phyloP scores from a whole-genome alignment of 2,329 filamentous ascomycete genomes.

The Gnomoniopsis sp. region DNA sequence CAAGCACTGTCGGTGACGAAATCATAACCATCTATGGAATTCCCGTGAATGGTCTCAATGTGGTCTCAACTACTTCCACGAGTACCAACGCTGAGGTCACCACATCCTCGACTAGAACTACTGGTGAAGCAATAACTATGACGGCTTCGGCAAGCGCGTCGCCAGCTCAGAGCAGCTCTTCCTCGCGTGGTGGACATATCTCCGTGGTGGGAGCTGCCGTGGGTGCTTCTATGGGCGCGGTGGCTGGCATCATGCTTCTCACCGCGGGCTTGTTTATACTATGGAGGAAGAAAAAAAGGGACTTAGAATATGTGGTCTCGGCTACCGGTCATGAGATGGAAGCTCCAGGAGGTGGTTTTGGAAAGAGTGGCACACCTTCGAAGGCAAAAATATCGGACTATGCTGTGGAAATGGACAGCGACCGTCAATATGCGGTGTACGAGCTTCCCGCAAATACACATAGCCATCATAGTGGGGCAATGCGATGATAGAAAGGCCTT shows the following conservation, averaged over 20 bases:
- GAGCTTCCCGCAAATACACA: too few relatives aligned
- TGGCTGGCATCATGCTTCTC: neutral
- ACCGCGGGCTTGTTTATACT: neutral
- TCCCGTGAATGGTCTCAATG: conserved; percentile 6
- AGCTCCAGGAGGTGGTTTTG: neutral
- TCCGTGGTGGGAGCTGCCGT: neutral
- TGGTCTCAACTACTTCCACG: neutral
- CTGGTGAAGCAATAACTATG: neutral
- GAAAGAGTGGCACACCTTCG: neutral
- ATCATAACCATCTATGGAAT: neutral
- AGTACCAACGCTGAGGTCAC: neutral
- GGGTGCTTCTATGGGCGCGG: neutral
- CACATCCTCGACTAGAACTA: conserved; percentile 1
- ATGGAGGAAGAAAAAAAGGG: neutral
- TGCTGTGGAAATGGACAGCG: too few relatives aligned
- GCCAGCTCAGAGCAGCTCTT: neutral
- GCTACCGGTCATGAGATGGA: neutral
- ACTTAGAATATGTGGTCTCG: neutral
- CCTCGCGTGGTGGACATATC: neutral
- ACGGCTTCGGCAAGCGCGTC: neutral
- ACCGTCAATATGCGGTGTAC: too few relatives aligned
- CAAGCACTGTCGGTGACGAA: neutral
- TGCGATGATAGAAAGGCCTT: too few relatives aligned
- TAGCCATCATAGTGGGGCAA: too few relatives aligned
- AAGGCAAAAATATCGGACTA: too few relatives aligned